A percentile compares a stretch with the other conserved stretches of the same genome.
Conservation (phyloP, 75 land plant species). For the Sequoiadendron giganteum region DNA sequence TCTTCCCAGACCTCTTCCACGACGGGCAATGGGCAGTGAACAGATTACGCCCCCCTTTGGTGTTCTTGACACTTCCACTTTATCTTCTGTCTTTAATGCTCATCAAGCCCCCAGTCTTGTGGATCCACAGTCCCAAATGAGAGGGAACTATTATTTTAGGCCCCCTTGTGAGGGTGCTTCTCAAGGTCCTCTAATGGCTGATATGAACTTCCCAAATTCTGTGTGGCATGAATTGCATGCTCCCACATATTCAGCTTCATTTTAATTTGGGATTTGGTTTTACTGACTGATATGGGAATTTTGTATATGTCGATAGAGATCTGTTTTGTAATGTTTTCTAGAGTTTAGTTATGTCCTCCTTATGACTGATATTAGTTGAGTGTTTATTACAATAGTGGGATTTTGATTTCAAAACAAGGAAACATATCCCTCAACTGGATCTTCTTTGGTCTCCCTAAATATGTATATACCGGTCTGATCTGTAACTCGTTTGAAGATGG, state of each 20-base stretch:
- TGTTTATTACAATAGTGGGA: no score
- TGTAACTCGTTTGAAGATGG: no score
- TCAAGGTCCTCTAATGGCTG: not conserved
- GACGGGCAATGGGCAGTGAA: not conserved
- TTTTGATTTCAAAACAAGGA: no score
- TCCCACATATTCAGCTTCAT: not conserved
- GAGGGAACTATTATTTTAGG: not conserved
- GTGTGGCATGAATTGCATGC: not conserved
- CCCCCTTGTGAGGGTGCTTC: not conserved
- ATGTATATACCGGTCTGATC: no score
- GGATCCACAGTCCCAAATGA: not conserved
- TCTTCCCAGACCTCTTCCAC: not conserved
- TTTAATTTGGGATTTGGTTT: no score
- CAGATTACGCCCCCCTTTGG: not conserved
- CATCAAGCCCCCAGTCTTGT: not conserved
- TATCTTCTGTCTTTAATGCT: not conserved
- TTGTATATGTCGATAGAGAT: no score
- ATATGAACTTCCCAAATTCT: not conserved
- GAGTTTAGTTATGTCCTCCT: no score
- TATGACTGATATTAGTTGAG: no score
- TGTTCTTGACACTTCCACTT: not conserved
- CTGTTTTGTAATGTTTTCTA: no score
- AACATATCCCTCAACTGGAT: no score
- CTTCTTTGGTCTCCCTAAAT: no score
- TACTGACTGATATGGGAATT: no score